Evolutionary conservation across 306 rosid genomes (phyloP).

Genomic region (Aeschynomene evenia): DNA sequence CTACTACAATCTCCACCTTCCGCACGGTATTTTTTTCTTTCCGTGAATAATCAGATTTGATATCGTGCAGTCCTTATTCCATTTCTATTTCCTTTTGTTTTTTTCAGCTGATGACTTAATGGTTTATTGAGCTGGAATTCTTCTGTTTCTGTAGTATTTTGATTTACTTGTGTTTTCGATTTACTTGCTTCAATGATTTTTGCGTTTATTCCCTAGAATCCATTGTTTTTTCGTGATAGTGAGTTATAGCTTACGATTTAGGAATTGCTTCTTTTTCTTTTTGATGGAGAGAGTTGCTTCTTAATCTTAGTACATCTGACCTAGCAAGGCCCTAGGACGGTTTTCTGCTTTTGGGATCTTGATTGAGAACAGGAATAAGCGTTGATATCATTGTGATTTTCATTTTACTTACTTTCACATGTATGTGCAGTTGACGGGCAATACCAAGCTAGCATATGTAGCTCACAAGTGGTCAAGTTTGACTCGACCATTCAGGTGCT

Average conservation of each 20-base stretch:
- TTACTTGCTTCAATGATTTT: no score
- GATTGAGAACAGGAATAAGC: not conserved
- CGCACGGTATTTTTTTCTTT: no score
- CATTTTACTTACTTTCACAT: not conserved
- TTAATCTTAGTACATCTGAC: no score
- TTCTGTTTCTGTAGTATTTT: no score
- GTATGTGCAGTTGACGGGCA: constrained; percentile 48
- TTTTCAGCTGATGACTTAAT: no score
- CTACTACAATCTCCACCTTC: no score
- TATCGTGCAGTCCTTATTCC: no score
- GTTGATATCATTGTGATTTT: not conserved
- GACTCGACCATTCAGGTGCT: constrained; percentile 74
- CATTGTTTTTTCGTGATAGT: not conserved
- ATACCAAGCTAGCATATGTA: constrained; percentile 42
- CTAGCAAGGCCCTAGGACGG: not conserved
- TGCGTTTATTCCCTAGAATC: not conserved
- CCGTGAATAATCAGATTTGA: no score
- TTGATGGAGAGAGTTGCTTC: no score
- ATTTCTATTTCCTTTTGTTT: no score
- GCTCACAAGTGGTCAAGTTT: constrained; percentile 53
- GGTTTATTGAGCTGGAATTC: no score
- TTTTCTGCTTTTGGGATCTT: not conserved
- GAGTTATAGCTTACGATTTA: not conserved
- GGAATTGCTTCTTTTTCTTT: not conserved
- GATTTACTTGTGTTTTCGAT: no score